Evolutionary conservation across 345 rosid genomes (phyloP), one percentile per base, ranked within the genome.

Genomic region (Bruguiera parviflora): DNA sequence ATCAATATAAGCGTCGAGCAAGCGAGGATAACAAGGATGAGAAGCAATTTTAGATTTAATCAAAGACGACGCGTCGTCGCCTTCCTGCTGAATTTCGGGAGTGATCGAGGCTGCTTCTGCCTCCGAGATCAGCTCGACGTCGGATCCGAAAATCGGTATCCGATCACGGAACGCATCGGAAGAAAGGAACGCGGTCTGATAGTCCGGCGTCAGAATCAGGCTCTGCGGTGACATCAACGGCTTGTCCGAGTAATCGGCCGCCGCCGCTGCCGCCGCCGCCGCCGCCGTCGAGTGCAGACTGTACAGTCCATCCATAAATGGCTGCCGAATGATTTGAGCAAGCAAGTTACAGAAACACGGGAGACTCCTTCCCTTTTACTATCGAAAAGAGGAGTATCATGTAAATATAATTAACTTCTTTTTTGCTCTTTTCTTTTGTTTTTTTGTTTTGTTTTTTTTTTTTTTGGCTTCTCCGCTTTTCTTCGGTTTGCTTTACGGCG

Each of bases 11-110:
- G 97, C 95, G 65, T 85, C 80, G 15, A 94, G 91, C 82, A 94
- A 80, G 61, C 94, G 92, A 72, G 96, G 96, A 74, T 91, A 94
- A 35, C 66, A 80, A 64, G 97, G 97, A 79, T 94, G 98, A 39
- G 78, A 82, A 65, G 88, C 91, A 75, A 94, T 94, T 73, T 73
- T 94, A 13, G 91, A 87, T 81, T 94, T 91, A 84, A 91, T 76
- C 32, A 81, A 47, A 60, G 71, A 59, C 5, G 86, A 73, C 51
- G 82, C 63, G 28, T 70, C 85, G n/a, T 82, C 86, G 22, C 81
- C 89, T 8, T 81, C 83, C 56, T 66, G 77, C 25, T 71, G 85
- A 68, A 75, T 76, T 75, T 84, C 96, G 21, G 78, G 88, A 37
- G 84, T 70, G 73, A 85, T 79, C 33, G 96, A 87, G 47, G 81